These are phyloP conservation scores for Polygonum maritimum DNA, from an alignment of 148 eudicot species.

Conservation along the genomic window DNA sequence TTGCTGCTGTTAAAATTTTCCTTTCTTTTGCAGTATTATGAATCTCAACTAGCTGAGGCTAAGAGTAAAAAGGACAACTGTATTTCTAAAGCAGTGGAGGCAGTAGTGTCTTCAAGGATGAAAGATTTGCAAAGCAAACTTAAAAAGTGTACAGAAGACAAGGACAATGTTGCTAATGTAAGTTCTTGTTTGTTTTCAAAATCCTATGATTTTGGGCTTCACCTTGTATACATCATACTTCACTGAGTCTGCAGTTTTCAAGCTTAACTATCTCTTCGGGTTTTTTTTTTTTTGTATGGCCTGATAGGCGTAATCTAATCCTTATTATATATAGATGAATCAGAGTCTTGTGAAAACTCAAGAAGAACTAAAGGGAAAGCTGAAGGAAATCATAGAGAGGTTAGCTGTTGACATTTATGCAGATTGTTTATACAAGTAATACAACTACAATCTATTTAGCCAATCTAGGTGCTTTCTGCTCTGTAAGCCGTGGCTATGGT, in stretches of 20 bases:
- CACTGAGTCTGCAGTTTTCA: neutral
- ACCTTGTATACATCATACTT: neutral
- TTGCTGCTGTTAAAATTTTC: neutral
- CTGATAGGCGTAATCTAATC: neutral
- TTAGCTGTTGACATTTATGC: constrained; percentile 15
- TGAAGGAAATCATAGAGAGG: constrained; percentile 70
- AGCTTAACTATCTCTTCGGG: neutral
- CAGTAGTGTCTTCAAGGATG: constrained; percentile 40
- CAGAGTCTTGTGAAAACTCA: constrained; percentile 49
- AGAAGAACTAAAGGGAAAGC: constrained; percentile 46
- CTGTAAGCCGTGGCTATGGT: neutral
- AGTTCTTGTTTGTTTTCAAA: constrained; percentile 8
- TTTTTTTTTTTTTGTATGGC: neutral
- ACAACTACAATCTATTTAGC: neutral
- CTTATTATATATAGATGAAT: constrained; percentile 41
- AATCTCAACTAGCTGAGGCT: constrained; percentile 62
- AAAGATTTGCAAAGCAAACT: constrained; percentile 46
- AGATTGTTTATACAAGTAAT: neutral
- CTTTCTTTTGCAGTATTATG: constrained; percentile 52
- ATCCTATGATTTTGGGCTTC: neutral
- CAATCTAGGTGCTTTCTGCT: neutral
- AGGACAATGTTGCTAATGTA: constrained; percentile 45
- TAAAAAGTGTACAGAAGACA: constrained; percentile 41
- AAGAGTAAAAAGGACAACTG: constrained; percentile 47
- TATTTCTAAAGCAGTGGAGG: constrained; percentile 47